A percentile compares a stretch with the other conserved stretches of the same genome.
phyloP scores from a whole-genome alignment of 148 eudicot genomes.

The Chenopodium berlandieri region DNA sequence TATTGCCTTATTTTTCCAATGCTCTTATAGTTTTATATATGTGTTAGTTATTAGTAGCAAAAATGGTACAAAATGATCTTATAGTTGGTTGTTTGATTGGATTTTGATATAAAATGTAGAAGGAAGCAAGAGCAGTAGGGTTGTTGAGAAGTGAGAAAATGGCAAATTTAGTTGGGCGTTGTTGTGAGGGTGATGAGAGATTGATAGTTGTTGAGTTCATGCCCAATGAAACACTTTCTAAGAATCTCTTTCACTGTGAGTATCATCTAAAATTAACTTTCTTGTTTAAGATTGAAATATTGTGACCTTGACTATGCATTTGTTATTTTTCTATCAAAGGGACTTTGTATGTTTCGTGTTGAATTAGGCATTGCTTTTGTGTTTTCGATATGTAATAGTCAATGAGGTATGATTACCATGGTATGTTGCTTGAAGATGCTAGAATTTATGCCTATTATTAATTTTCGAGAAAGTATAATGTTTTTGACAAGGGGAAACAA shows the following conservation, averaged over 20 bases:
- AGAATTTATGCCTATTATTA: background rate
- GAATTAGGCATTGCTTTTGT: background rate
- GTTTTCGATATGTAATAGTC: background rate
- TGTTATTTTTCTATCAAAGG: background rate
- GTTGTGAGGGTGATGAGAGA: slow-evolving; percentile 79
- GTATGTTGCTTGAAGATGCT: background rate
- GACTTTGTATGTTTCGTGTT: background rate
- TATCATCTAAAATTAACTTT: background rate
- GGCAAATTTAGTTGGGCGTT: slow-evolving; percentile 81
- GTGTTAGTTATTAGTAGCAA: too few relatives aligned
- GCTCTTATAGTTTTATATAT: too few relatives aligned
- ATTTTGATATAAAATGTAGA: slow-evolving; percentile 34
- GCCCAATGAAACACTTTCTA: slow-evolving; percentile 88
- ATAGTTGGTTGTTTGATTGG: too few relatives aligned
- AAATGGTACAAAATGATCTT: too few relatives aligned
- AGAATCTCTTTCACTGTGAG: slow-evolving; percentile 85
- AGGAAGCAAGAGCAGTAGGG: slow-evolving; percentile 78
- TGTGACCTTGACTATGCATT: background rate
- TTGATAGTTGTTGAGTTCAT: slow-evolving; percentile 84
- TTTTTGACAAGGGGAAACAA: too few relatives aligned
- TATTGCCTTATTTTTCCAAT: too few relatives aligned
- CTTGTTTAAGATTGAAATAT: background rate
- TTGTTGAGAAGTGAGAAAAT: slow-evolving; percentile 68
- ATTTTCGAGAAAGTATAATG: background rate
- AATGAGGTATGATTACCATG: background rate